A percentile compares a stretch with the other conserved stretches of the same genome.
phyloP scores from a whole-genome alignment of 331 rosid species.

The Spiraea crenata region DNA sequence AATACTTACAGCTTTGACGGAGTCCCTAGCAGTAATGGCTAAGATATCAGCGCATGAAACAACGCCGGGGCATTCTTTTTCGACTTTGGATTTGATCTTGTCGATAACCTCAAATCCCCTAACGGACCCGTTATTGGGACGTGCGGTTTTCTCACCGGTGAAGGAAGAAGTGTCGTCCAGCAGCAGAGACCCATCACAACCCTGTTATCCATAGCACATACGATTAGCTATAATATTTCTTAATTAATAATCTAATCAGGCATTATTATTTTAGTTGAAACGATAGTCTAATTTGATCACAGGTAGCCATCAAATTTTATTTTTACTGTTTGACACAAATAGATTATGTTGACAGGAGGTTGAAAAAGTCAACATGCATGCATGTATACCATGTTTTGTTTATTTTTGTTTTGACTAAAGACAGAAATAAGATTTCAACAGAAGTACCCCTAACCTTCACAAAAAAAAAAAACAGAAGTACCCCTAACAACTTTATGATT shows the following conservation, averaged over 20 bases:
- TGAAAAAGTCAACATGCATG: neutral
- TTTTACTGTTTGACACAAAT: no score
- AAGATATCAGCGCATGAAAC: slow-evolving; percentile 78
- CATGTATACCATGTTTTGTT: no score
- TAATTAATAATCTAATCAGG: no score
- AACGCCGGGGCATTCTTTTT: slow-evolving; percentile 47
- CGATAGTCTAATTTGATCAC: no score
- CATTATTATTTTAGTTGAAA: no score
- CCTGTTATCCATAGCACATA: slow-evolving; percentile 34
- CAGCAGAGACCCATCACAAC: slow-evolving; percentile 69
- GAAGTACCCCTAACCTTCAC: no score
- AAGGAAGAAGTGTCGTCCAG: slow-evolving; percentile 56
- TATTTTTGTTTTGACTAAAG: no score
- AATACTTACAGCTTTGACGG: slow-evolving; percentile 53
- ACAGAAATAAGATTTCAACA: neutral
- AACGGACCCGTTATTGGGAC: slow-evolving; percentile 42
- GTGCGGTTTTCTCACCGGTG: slow-evolving; percentile 64
- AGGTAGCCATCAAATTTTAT: no score
- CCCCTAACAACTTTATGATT: no score
- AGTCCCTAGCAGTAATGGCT: slow-evolving; percentile 69
- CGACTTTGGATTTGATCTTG: slow-evolving; percentile 45
- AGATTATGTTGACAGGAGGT: neutral
- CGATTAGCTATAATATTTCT: neutral
- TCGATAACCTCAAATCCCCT: slow-evolving; percentile 63
- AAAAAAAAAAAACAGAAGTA: no score